Evolutionary conservation across 2,329 filamentous ascomycete species (phyloP).

Genomic region (Emericellopsis atlantica): DNA sequence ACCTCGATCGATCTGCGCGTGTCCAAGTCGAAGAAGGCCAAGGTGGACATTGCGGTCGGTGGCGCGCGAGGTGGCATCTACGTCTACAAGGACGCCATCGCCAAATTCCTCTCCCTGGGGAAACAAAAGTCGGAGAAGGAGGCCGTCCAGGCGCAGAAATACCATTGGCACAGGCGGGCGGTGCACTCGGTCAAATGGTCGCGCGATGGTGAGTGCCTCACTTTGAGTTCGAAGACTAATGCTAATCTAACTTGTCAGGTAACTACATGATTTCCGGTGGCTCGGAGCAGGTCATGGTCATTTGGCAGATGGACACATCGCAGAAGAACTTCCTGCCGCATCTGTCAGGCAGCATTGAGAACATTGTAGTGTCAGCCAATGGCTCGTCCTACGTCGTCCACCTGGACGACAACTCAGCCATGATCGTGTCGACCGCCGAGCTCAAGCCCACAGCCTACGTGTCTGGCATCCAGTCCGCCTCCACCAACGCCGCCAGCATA

Average conservation of each 20-base stretch:
- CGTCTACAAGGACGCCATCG: slow-evolving; percentile 65
- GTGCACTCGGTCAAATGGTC: slow-evolving; percentile 88
- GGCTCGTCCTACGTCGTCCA: slow-evolving; percentile 77
- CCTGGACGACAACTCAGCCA: slow-evolving; percentile 82
- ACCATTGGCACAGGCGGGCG: slow-evolving; percentile 84
- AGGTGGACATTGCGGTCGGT: slow-evolving; percentile 67
- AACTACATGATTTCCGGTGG: slow-evolving; percentile 94
- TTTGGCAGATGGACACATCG: slow-evolving; percentile 88
- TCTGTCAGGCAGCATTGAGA: slow-evolving; percentile 73
- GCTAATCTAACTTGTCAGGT: slow-evolving; percentile 35
- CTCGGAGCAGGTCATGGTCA: slow-evolving; percentile 73
- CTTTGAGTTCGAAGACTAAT: not conserved
- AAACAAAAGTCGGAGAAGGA: slow-evolving; percentile 27
- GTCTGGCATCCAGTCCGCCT: slow-evolving; percentile 62
- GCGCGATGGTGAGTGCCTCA: slow-evolving; percentile 52
- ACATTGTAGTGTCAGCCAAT: slow-evolving; percentile 65
- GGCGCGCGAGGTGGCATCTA: slow-evolving; percentile 65
- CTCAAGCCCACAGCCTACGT: slow-evolving; percentile 75
- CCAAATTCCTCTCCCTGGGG: slow-evolving; percentile 35
- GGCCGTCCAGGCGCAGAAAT: slow-evolving; percentile 46
- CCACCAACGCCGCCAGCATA: slow-evolving; percentile 32
- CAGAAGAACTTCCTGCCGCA: slow-evolving; percentile 80
- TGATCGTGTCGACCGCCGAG: slow-evolving; percentile 83
- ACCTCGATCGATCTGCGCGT: slow-evolving; percentile 53
- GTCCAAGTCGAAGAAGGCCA: slow-evolving; percentile 6